phyloP scores from a whole-genome alignment of 2,329 filamentous ascomycete genomes.

The Mycosphaerella sp. region DNA sequence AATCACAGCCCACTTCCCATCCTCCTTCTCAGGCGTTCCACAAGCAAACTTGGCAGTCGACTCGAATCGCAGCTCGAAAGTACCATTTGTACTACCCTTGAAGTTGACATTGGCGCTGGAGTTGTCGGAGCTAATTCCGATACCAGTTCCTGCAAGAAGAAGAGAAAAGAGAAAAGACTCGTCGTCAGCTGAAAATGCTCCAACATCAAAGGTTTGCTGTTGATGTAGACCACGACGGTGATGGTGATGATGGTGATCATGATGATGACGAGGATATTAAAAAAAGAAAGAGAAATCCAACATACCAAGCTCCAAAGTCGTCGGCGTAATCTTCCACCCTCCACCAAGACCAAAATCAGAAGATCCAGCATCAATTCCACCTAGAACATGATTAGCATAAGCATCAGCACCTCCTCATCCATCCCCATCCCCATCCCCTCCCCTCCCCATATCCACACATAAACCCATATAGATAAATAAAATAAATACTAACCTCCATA shows the following conservation, averaged over 20 bases:
- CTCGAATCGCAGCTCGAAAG: conserved; percentile 16
- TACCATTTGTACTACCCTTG: conserved; percentile 15
- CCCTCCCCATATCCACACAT: too few species aligned
- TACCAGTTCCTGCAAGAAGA: conserved; percentile 10
- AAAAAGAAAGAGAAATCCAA: too few species aligned
- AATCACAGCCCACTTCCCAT: conserved; percentile 1
- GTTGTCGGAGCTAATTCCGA: conserved; percentile 18
- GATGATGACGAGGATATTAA: too few species aligned
- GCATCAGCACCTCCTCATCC: too few species aligned
- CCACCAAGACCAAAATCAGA: conserved; percentile 20
- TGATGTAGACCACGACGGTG: too few species aligned
- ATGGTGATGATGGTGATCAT: too few species aligned
- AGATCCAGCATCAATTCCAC: conserved; percentile 19
- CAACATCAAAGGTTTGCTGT: not conserved
- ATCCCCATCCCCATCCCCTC: too few species aligned
- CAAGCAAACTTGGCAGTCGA: conserved; percentile 7
- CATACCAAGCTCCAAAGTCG: conserved; percentile 10
- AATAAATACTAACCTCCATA: conserved; percentile 16
- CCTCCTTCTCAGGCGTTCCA: not conserved
- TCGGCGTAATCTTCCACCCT: conserved; percentile 16
- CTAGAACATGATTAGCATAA: conserved; percentile 5
- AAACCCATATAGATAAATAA: too few species aligned
- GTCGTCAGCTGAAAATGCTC: not conserved
- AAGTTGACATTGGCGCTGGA: conserved; percentile 14
- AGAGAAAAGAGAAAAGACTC: too few species aligned